These are phyloP conservation scores for Yamagishiella unicocca DNA, from an alignment of 139 green algal genomes.

Conservation along the genomic window DNA sequence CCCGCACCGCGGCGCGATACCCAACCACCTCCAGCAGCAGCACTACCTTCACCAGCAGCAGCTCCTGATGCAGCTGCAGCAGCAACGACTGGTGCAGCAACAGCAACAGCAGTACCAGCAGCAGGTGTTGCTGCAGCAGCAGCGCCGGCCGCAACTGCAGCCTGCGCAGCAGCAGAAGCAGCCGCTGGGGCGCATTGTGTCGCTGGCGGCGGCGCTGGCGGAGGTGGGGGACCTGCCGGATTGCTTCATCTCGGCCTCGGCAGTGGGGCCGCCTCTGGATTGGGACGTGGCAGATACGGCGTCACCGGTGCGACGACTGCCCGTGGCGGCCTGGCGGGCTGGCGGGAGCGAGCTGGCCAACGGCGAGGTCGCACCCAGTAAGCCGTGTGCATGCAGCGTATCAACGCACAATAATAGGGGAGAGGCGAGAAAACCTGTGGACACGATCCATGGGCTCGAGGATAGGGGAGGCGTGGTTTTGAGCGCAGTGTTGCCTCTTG, in stretches of 20 bases:
- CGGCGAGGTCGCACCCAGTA: too few relatives aligned
- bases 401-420: too few relatives aligned
- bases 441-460: too few relatives aligned
- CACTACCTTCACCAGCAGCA: neutral
- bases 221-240: neutral
- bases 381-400: too few relatives aligned
- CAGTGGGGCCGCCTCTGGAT: conserved; percentile 14
- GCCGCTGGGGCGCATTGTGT: neutral
- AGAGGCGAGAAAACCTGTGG: too few relatives aligned
- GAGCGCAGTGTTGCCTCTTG: too few relatives aligned
- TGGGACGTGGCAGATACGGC: neutral
- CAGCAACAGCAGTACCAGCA: neutral
- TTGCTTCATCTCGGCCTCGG: conserved; percentile 16
- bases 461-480: too few relatives aligned
- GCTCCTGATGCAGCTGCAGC: neutral
- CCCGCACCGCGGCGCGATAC: neutral
- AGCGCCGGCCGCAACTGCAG: conserved; percentile 1
- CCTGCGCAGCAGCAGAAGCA: neutral
- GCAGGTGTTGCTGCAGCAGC: neutral
- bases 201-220: neutral
- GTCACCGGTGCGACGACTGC: neutral
- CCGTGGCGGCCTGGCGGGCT: neutral
- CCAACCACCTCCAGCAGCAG: conserved; percentile 7
- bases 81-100: neutral
- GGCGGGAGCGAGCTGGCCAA: neutral